Conservation (phyloP, 805 yeast genomes). For the Barnettozyma wickerhamii region DNA sequence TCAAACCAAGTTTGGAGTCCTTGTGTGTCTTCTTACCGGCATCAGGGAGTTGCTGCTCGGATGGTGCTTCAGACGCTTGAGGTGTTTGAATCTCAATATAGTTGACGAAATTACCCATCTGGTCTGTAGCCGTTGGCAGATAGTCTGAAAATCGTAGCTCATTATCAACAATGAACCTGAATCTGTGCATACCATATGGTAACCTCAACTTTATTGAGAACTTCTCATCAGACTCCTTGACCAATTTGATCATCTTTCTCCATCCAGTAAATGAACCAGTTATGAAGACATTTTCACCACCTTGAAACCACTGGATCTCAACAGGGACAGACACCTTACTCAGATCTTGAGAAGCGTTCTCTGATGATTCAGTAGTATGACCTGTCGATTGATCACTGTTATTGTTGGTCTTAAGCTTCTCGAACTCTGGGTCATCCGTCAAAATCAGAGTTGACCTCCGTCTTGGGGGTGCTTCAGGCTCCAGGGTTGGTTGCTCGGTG, state of each 20-base stretch:
- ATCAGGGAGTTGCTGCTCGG: conserved; percentile 27
- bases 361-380: conserved; percentile 1
- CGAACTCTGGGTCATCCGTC: conserved; percentile 61
- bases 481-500: conserved; percentile 2
- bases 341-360: conserved; percentile 5
- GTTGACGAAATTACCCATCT: conserved; percentile 92
- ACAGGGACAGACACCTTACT: conserved; percentile 35
- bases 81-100: conserved; percentile 65
- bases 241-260: conserved; percentile 94
- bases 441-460: conserved; percentile 70
- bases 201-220: conserved; percentile 69
- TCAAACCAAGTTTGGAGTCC: conserved; percentile 60
- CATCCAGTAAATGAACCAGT: conserved; percentile 98
- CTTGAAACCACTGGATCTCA: conserved; percentile 89
- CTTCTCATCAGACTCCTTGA: conserved; percentile 45
- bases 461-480: conserved; percentile 29
- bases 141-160: conserved; percentile 85
- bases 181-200: conserved; percentile 90
- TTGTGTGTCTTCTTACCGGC: conserved; percentile 16
- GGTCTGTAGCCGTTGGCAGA: conserved; percentile 95
- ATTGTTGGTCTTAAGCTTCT: conserved; percentile 39
- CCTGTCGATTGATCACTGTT: conserved; percentile 19
- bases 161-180: conserved; percentile 90
- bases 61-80: conserved; percentile 32
- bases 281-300: conserved; percentile 93